Evolutionary conservation across 257 asterid genomes (phyloP), one percentile per base, ranked within the genome.

Genomic region (Striga asiatica): DNA sequence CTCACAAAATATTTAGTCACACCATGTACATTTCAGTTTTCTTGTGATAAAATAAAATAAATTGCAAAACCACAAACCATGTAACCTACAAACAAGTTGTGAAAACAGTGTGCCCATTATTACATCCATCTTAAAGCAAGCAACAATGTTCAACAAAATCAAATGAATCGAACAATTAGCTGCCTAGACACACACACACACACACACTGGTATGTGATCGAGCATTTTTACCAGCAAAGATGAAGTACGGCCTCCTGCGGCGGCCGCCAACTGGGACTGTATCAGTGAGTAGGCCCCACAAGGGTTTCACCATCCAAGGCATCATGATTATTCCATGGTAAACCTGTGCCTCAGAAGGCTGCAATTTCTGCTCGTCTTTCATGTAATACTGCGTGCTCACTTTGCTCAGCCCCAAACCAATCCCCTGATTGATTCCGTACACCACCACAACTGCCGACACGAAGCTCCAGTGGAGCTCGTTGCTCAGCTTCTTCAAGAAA

Each of bases 211-310:
- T 4, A 5, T 19, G 55, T n/a, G 49, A 8, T 6, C 0, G 43
- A 23, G n/a, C n/a, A n/a, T n/a, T n/a, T 63, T 60, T 54, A 88
- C 95, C 95, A 39, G 95, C 88, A 53, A 89, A 73, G 46, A 89
- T 25, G 69, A 89, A 84, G 62, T 88, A 88, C 0, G 97, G 97
- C n/a, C 92, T 79, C 63, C 97, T 71, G 25, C 78, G 72, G 58
- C 65, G 75, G 31, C 97, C 97, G 60, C 67, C 77, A 69, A 88
- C 66, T 16, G 94, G 89, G 59, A 85, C 87, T 25, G 79, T 91
- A 70, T 88, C 97, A 1, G 97, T 88, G 31, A 85, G 85, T 50
- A 89, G 76, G 29, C 97, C 95, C 97, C 95, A 89, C 28, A 85
- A 46, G 8, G 97, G 95, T 68, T 89, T 85, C 3, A 89, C 77